Evolutionary conservation across 108 stramenopile species (phyloP).

Genomic region (Cyclotella kingstonii): DNA sequence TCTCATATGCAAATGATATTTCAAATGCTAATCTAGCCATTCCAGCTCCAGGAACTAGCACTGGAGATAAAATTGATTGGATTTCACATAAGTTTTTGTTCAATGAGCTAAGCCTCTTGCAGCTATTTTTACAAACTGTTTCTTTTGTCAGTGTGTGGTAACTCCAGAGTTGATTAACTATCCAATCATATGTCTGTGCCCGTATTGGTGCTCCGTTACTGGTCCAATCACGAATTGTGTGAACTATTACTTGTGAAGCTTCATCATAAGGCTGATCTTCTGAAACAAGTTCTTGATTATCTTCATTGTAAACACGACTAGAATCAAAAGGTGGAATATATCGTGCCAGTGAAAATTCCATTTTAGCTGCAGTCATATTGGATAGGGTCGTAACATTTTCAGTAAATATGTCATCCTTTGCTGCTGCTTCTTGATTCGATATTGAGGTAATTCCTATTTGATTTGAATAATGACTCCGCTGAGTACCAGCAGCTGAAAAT

Average conservation of each 20-base stretch:
- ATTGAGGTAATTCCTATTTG: background rate
- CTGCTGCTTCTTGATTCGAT: background rate
- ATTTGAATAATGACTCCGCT: background rate
- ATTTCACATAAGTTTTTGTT: background rate
- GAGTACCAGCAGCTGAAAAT: background rate
- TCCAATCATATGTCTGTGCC: slow-evolving; percentile 62
- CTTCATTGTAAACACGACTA: background rate
- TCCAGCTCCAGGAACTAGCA: slow-evolving; percentile 80
- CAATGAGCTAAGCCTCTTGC: background rate
- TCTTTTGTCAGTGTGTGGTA: slow-evolving; percentile 15
- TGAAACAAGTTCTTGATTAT: slow-evolving; percentile 3
- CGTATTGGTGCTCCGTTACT: slow-evolving; percentile 45
- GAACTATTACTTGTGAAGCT: slow-evolving; percentile 62
- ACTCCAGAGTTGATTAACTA: slow-evolving; percentile 40
- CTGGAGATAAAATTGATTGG: slow-evolving; percentile 21
- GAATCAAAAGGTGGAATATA: slow-evolving; percentile 36
- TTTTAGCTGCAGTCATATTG: background rate
- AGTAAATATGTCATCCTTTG: slow-evolving; percentile 5
- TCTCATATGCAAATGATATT: slow-evolving; percentile 29
- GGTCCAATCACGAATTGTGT: slow-evolving; percentile 80
- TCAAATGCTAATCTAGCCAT: slow-evolving; percentile 81
- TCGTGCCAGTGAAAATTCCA: slow-evolving; percentile 1
- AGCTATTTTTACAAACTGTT: background rate
- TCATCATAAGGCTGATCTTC: slow-evolving; percentile 53
- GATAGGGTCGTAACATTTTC: background rate